These are phyloP conservation scores for Sarocladium kiliense DNA, from an alignment of 2,329 filamentous ascomycete species.

Conservation along the genomic window DNA sequence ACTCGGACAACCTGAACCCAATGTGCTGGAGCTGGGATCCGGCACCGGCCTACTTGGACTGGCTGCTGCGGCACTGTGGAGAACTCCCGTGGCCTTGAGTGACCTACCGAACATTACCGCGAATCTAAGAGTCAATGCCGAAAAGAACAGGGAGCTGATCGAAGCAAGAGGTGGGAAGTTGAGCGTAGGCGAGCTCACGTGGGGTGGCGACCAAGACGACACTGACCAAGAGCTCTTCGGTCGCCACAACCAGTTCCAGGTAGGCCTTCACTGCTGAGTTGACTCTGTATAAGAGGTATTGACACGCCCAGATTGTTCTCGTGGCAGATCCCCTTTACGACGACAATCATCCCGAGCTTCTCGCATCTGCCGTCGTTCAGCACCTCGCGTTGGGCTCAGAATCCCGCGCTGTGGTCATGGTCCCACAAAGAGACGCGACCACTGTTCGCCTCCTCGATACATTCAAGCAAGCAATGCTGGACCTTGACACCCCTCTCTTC, in stretches of 20 bases:
- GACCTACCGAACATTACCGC: slow-evolving; percentile 80
- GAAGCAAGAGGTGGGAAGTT: slow-evolving; percentile 49
- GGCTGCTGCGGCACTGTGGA: slow-evolving; percentile 70
- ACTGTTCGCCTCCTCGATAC: slow-evolving; percentile 55
- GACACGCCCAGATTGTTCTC: slow-evolving; percentile 57
- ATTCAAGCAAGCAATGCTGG: slow-evolving; percentile 57
- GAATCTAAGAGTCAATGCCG: slow-evolving; percentile 72
- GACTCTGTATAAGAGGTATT: slow-evolving; percentile 7
- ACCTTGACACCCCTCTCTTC: slow-evolving; percentile 40
- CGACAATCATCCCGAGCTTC: slow-evolving; percentile 69
- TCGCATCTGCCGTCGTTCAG: slow-evolving; percentile 63
- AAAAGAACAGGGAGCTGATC: slow-evolving; percentile 56
- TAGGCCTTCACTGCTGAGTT: slow-evolving; percentile 17
- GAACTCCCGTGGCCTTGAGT: slow-evolving; percentile 64
- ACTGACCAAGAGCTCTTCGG: slow-evolving; percentile 40
- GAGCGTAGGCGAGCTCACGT: slow-evolving; percentile 66
- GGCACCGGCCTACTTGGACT: slow-evolving; percentile 90
- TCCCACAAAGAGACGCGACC: slow-evolving; percentile 71
- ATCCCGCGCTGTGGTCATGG: slow-evolving; percentile 70
- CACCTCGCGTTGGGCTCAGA: slow-evolving; percentile 55
- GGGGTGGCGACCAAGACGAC: slow-evolving; percentile 51
- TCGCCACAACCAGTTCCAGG: slow-evolving; percentile 45
- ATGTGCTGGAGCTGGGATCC: slow-evolving; percentile 74
- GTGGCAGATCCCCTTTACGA: slow-evolving; percentile 87
- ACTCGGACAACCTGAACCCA: slow-evolving; percentile 23